Evolutionary conservation across 2,329 filamentous ascomycete species (phyloP), one percentile per base, ranked within the genome.

Genomic region (Bipolaris bicolor): DNA sequence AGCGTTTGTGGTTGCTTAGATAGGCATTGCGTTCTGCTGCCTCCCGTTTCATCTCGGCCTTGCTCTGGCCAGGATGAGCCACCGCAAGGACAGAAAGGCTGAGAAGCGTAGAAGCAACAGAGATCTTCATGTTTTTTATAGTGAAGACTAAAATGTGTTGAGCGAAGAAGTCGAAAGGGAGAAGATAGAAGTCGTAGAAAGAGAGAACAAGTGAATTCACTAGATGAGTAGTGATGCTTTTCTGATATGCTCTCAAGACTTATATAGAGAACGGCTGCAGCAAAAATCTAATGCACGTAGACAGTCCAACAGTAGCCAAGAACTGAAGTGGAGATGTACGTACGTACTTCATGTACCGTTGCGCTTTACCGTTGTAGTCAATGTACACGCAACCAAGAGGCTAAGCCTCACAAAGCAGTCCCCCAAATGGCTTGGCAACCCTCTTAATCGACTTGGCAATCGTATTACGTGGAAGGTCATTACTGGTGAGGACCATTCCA

Each of bases 1-100:
- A 46, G 5, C 44, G 44, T 22, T 46, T 46, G 16, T 46, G 40
- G 5, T 11, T 43, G 40, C 13, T 26, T 13, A 43, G 22, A 26
- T 43, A 43, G 13, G 40, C 40, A 46, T 13, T 46, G 26, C 44
- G 24, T 16, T 46, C 44, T 31, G 24, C 44, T 31, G 44, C 24
- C 7, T 40, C 52, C 7, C 9, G 33, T 11, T 31, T 39, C 10
- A 45, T 49, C 54, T 52, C 55, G 64, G 46, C 24, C n/a, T 31
- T 31, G 7, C 44, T 34, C 26, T 43, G 40, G 40, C 40, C 40
- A 18, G 40, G 40, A 43, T 43, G 40, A 5, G 40, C 40, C 20
- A 13, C 40, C 15, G 22, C 13, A 15, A 43, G 22, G 3, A 29
- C 20, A 6, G 40, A 43, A 26, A 43, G 40, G 3, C 20, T n/a